Base-by-base conservation (phyloP, 495 filamentous ascomycete genomes). In the Neurospora tetraspora region DNA sequence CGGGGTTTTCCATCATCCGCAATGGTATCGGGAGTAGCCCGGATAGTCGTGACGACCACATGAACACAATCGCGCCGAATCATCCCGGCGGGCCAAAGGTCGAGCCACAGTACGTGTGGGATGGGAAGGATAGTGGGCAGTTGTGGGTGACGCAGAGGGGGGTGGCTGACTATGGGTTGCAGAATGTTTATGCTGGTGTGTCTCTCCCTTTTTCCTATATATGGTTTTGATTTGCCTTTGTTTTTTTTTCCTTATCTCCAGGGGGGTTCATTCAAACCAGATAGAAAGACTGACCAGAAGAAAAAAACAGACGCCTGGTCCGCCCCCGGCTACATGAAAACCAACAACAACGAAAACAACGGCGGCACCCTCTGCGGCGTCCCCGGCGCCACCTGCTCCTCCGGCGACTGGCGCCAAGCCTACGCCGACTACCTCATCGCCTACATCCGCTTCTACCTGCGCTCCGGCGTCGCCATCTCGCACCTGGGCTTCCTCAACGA, bases 321-420 rank as follows among this genome's bases (percentile, higher is more conserved):
- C 39, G 85, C 85, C 0, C 84, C 86, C 0, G 85, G 81, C 0
- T 86, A 81, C 78, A 88, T 88, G 87, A 88, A 88, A 79, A 85
- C 85, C 42, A 87, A 87, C 73, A 74, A 76, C 12, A 81, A 83
- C 71, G 82, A 87, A 69, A 80, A 77, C 71, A 86, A 86, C 71
- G 86, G 86, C 38, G 86, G 87, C n/a, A 85, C 82, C 47, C 78
- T 89, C 4, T 88, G 87, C 77, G 87, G 87, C 34, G 82, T 86
- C 8, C 72, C 80, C 7, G 82, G 83, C 5, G 74, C 82, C 2
- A 77, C 71, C 43, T 89, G 87, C 74, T 73, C 76, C 3, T 80
- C 74, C 9, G 86, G 87, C 4, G 85, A 88, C 74, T 89, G 86
- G 86, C 81, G 81, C 70, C 84, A 88, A 75, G 83, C 87, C 4